phyloP scores from a whole-genome alignment of 2,329 filamentous ascomycete species.

The Macroventuria anomochaeta region DNA sequence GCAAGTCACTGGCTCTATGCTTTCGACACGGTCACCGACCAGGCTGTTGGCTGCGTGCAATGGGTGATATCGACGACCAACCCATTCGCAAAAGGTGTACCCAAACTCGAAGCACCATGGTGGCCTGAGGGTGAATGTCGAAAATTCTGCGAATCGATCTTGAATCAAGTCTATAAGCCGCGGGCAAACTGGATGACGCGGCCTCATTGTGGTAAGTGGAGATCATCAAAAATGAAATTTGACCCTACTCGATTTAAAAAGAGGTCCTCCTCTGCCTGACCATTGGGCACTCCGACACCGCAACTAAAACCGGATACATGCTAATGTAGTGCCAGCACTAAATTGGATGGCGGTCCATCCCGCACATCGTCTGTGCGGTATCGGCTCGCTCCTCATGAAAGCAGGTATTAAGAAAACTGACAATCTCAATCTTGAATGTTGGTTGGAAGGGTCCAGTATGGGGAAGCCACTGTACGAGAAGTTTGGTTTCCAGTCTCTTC shows the following conservation, averaged over 20 bases:
- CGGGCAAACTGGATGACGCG: conserved; percentile 43
- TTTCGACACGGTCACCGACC: conserved; percentile 29
- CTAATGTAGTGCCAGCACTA: conserved; percentile 35
- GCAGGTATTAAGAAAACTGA: conserved; percentile 45
- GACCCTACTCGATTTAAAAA: background rate
- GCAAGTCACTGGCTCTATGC: conserved; percentile 46
- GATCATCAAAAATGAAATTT: conserved; percentile 1
- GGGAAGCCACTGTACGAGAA: conserved; percentile 48
- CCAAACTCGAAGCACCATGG: conserved; percentile 40
- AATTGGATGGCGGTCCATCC: conserved; percentile 49
- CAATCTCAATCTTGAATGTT: conserved; percentile 44
- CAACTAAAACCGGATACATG: conserved; percentile 5
- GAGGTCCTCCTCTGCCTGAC: background rate
- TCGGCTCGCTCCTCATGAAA: conserved; percentile 47
- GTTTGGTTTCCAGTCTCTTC: conserved; percentile 36
- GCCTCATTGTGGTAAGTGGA: conserved; percentile 43
- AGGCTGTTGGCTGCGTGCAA: conserved; percentile 40
- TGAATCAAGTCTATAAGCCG: conserved; percentile 44
- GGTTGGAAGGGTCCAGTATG: conserved; percentile 48
- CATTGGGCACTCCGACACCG: conserved; percentile 13
- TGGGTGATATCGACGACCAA: conserved; percentile 40
- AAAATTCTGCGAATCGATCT: conserved; percentile 42
- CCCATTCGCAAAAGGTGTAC: conserved; percentile 40
- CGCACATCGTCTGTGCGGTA: conserved; percentile 44
- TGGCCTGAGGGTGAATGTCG: conserved; percentile 45